A percentile compares a stretch with the other conserved stretches of the same genome.
Conservation (phyloP, 2,329 filamentous ascomycete genomes). For the Teratosphaeria gauchensis region DNA sequence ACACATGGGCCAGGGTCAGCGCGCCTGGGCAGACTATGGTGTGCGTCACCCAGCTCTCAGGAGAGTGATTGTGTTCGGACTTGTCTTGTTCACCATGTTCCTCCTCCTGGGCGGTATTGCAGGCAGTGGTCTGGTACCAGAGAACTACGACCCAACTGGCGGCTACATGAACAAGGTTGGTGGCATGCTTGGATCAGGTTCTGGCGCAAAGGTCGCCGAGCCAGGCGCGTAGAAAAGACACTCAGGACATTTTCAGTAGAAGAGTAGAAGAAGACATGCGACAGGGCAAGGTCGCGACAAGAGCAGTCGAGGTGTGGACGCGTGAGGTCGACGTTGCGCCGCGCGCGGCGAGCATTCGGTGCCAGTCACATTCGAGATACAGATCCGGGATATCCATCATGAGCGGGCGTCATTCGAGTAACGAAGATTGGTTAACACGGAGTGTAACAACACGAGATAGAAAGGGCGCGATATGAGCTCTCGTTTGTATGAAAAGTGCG, state of each 20-base stretch:
- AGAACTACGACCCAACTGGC: slow-evolving; percentile 13
- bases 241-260: neutral
- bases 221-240: neutral
- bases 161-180: slow-evolving; percentile 2
- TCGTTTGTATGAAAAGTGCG: neutral
- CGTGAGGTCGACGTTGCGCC: neutral
- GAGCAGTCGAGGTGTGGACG: neutral
- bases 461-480: neutral
- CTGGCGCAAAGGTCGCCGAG: neutral
- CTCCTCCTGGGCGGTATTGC: slow-evolving; percentile 51
- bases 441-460: neutral
- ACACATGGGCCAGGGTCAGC: slow-evolving; percentile 60
- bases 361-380: neutral
- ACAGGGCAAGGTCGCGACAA: neutral
- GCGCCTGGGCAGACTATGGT: slow-evolving; percentile 81
- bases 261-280: neutral
- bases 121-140: slow-evolving; percentile 15
- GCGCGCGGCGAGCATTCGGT: neutral
- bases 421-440: neutral
- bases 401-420: neutral
- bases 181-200: slow-evolving; percentile 1
- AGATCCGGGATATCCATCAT: neutral
- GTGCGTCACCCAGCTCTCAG: slow-evolving; percentile 65
- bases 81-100: slow-evolving; percentile 56
- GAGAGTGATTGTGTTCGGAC: slow-evolving; percentile 62